Base-by-base conservation (phyloP, 2,329 filamentous ascomycete species). In the Pseudopithomyces chartarum region DNA sequence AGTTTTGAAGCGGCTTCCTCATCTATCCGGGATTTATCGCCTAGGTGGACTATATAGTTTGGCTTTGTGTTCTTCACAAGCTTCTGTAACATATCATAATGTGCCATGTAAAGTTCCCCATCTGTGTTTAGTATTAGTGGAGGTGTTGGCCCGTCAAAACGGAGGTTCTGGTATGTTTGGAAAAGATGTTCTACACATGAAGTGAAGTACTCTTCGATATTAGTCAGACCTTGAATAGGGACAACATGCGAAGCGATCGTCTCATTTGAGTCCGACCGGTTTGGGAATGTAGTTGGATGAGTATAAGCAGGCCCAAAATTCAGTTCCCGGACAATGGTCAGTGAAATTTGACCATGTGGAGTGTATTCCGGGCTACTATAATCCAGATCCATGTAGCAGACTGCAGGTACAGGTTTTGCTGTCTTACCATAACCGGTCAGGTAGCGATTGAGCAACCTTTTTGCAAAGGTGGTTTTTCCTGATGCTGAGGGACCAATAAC, bases 291-390 rank as follows among this genome's bases (percentile, higher is more conserved):
- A 6, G 55, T 33, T 1, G 81, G 82, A 61, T 90, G 88, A 7
- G 86, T 86, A 66, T 90, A 93, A 0, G 89, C 81, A 1, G 89
- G 84, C 0, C 86, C 83, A 5, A 93, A 77, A 49, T 91, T 87
- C 0, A 87, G 85, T 29, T 81, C 74, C 1, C 78, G 79, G 11
- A 92, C 75, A 26, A 84, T 80, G 13, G 88, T 78, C 3, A 94
- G 83, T 1, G 90, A 90, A 19, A 94, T 68, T 13, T 89, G 86
- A 0, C 90, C 90, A 0, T 87, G 84, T 1, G 87, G 82, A 0
- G 84, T 85, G 69, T 89, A 92, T 68, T 93, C 90, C 2, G 90
- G 89, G 66, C 92, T 90, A 0, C 87, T 88, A 0, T 90, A 89
- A 68, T 95, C 90, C 10, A 94, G 80, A 64, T 95, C 91, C 6